Conservation (phyloP, 2,329 filamentous ascomycete species). For the Fusarium sp. region DNA sequence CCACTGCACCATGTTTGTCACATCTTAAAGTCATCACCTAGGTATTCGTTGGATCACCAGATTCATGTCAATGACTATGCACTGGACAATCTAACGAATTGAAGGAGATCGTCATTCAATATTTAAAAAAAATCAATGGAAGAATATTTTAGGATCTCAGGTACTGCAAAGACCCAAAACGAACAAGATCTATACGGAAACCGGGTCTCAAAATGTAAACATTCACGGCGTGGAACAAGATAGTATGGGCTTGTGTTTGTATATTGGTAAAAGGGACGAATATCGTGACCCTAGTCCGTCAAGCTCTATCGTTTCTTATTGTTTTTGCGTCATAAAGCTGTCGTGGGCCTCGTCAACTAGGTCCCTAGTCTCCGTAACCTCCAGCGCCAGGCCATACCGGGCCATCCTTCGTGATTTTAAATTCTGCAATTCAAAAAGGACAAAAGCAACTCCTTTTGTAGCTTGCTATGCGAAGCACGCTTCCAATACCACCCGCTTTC, state of each 20-base stretch:
- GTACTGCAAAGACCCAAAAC: neutral
- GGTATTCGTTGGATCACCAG: neutral
- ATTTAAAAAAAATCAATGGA: neutral
- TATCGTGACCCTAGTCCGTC: slow-evolving; percentile 6
- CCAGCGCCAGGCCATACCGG: slow-evolving; percentile 40
- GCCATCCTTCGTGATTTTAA: slow-evolving; percentile 32
- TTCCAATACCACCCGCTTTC: slow-evolving; percentile 36
- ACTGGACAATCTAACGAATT: neutral
- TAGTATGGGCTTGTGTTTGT: slow-evolving; percentile 29
- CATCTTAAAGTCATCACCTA: neutral
- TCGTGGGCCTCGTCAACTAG: slow-evolving; percentile 40
- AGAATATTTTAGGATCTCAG: neutral
- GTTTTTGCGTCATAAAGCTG: slow-evolving; percentile 32
- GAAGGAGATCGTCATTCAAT: neutral
- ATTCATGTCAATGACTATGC: neutral
- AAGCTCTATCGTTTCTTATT: slow-evolving; percentile 36
- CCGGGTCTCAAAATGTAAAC: neutral
- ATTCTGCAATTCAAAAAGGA: slow-evolving; percentile 43
- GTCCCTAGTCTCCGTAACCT: slow-evolving; percentile 37
- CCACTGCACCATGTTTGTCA: neutral
- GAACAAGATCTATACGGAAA: neutral
- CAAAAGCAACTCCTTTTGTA: slow-evolving; percentile 38
- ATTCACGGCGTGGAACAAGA: neutral
- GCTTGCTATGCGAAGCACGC: slow-evolving; percentile 32
- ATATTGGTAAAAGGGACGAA: slow-evolving; percentile 24